phyloP scores from a whole-genome alignment of 139 green algal species.

The Chlorella ohadii region DNA sequence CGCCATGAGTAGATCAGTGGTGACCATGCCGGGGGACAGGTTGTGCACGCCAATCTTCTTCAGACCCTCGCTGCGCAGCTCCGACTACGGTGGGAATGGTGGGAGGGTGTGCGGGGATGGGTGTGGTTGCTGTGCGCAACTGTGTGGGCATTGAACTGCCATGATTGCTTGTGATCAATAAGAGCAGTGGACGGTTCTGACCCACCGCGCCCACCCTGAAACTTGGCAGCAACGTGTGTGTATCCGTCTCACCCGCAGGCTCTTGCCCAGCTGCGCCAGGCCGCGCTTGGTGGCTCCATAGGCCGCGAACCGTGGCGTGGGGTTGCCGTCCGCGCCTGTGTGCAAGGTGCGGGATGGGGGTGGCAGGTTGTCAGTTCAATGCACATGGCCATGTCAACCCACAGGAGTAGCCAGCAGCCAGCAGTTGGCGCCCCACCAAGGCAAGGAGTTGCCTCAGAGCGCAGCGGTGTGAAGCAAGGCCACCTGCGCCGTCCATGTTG shows the following conservation, averaged over 20 bases:
- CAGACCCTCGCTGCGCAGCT: slow-evolving; percentile 29
- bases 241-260: slow-evolving; percentile 58
- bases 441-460: too few species aligned
- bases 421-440: too few species aligned
- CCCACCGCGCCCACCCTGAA: too few species aligned
- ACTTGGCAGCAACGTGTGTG: too few species aligned
- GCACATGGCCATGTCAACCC: too few species aligned
- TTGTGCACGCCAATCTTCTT: slow-evolving; percentile 86
- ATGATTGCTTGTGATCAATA: too few species aligned
- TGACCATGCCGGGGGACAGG: slow-evolving; percentile 93
- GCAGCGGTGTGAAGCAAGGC: too few species aligned
- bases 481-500: slow-evolving; percentile 92
- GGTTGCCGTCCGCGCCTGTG: slow-evolving; percentile 73
- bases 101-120: background rate
- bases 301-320: slow-evolving; percentile 90
- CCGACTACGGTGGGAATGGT: slow-evolving; percentile 19
- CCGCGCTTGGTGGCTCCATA: slow-evolving; percentile 95
- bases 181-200: too few species aligned
- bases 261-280: slow-evolving; percentile 87
- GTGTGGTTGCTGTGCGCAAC: too few species aligned
- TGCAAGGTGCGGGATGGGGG: background rate
- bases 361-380: too few species aligned
- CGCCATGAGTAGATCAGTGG: slow-evolving; percentile 93
- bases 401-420: too few species aligned
- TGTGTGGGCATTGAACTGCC: too few species aligned